Conservation (phyloP, 2,329 filamentous ascomycete species). For the Beauveria pseudobassiana region DNA sequence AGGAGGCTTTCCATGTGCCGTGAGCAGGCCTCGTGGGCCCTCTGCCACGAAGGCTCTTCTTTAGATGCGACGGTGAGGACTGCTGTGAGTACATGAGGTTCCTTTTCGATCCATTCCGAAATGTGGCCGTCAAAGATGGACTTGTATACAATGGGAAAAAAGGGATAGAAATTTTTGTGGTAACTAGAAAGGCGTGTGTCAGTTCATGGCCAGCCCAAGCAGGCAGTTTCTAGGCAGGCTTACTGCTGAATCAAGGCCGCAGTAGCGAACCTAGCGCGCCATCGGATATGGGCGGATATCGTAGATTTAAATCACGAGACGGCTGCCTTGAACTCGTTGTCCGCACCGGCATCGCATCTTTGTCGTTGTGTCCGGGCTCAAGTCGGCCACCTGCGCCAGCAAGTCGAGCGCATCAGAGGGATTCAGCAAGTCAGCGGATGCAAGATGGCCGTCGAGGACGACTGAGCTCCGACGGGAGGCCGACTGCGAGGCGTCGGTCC, state of each 20-base stretch:
- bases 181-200: conserved; percentile 35
- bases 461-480: conserved; percentile 11
- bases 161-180: conserved; percentile 59
- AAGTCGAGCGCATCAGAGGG: conserved; percentile 35
- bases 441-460: conserved; percentile 31
- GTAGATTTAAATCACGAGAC: conserved; percentile 4
- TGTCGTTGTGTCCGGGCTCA: conserved; percentile 20
- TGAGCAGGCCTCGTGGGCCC: conserved; percentile 58
- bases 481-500: conserved; percentile 11
- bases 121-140: conserved; percentile 49
- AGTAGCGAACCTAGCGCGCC: conserved; percentile 22
- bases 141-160: conserved; percentile 59
- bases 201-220: background rate
- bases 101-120: conserved; percentile 48
- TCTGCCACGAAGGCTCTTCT: conserved; percentile 56
- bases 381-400: conserved; percentile 33
- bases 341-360: conserved; percentile 11
- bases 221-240: background rate
- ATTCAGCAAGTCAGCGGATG: conserved; percentile 32
- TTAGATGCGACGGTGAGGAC: conserved; percentile 65
- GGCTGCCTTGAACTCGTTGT: conserved; percentile 9
- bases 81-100: conserved; percentile 61
- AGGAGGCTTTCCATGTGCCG: conserved; percentile 64
- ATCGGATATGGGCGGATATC: conserved; percentile 26
- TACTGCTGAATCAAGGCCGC: conserved; percentile 22